phyloP scores from a whole-genome alignment of 495 filamentous ascomycete species.

The Xylaria curta region DNA sequence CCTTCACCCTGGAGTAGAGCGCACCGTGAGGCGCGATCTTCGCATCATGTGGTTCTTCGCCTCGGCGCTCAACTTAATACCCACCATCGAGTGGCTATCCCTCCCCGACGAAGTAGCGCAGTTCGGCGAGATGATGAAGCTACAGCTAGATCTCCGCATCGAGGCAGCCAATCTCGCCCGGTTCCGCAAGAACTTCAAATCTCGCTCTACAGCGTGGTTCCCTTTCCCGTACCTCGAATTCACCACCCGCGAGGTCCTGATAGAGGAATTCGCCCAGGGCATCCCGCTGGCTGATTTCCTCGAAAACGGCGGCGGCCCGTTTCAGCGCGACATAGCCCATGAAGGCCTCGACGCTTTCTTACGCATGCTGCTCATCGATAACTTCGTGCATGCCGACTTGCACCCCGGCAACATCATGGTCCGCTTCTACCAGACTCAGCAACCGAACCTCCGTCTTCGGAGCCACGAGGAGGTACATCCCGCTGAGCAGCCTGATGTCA shows the following conservation, averaged over 20 bases:
- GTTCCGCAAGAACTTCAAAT: conserved; percentile 90
- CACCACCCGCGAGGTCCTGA: conserved; percentile 87
- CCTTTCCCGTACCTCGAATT: conserved; percentile 92
- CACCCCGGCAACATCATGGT: conserved; percentile 99
- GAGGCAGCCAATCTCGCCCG: conserved; percentile 87
- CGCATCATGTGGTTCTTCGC: conserved; percentile 96
- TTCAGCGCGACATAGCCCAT: conserved; percentile 91
- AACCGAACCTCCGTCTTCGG: conserved; percentile 65
- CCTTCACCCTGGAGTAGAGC: conserved; percentile 88
- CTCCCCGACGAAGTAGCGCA: conserved; percentile 92
- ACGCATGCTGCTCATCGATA: conserved; percentile 96
- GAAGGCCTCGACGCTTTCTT: conserved; percentile 98
- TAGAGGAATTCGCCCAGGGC: conserved; percentile 95
- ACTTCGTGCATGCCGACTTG: conserved; percentile 98
- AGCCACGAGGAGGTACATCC: conserved; percentile 42
- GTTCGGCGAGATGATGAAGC: conserved; percentile 98
- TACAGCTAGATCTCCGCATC: conserved; percentile 94
- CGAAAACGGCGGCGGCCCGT: conserved; percentile 87
- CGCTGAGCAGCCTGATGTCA: conserved; percentile 75
- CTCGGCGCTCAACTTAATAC: conserved; percentile 79
- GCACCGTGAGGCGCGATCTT: conserved; percentile 85
- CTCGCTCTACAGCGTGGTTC: conserved; percentile 91
- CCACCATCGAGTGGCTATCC: conserved; percentile 97
- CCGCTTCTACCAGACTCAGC: conserved; percentile 88
- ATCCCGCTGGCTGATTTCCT: conserved; percentile 91